These are phyloP conservation scores for Trametes maxima DNA, from an alignment of 768 basidiomycete genomes.

Conservation along the genomic window DNA sequence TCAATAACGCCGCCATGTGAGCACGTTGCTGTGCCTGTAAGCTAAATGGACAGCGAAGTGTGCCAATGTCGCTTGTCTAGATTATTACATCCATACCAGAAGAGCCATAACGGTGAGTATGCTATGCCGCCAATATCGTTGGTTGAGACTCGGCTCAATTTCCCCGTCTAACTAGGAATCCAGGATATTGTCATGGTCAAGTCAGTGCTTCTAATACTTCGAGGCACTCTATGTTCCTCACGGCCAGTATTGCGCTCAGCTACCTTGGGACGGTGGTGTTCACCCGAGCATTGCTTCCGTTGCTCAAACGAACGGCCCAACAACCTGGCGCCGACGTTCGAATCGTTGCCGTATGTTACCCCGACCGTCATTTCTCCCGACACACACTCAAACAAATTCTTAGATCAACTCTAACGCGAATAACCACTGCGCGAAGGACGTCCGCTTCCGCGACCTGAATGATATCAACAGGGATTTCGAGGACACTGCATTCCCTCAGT, in stretches of 20 bases:
- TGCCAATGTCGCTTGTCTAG: conserved; percentile 11
- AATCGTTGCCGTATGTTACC: conserved; percentile 31
- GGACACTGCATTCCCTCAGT: conserved; percentile 21
- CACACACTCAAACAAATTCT: not conserved
- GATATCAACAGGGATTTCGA: conserved; percentile 39
- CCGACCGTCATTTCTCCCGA: not conserved
- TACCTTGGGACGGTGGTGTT: conserved; percentile 35
- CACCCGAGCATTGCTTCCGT: conserved; percentile 34
- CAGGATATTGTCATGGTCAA: conserved; percentile 42
- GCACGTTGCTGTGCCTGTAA: conserved; percentile 5
- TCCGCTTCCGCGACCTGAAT: conserved; percentile 34
- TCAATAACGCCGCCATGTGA: conserved; percentile 57
- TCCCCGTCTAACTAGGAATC: conserved; percentile 33
- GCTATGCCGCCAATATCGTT: not conserved
- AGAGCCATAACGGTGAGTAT: conserved; percentile 15
- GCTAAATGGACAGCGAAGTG: not conserved
- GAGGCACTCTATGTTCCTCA: not conserved
- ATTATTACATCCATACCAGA: conserved; percentile 23
- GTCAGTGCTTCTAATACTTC: conserved; percentile 35
- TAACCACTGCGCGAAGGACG: conserved; percentile 22
- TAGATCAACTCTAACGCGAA: conserved; percentile 13
- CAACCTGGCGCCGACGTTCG: conserved; percentile 36
- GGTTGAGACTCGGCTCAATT: not conserved
- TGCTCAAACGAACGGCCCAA: conserved; percentile 33
- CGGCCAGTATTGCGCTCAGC: conserved; percentile 16